Evolutionary conservation across 495 filamentous ascomycete species (phyloP).

Genomic region (Apiosordaria backusii): DNA sequence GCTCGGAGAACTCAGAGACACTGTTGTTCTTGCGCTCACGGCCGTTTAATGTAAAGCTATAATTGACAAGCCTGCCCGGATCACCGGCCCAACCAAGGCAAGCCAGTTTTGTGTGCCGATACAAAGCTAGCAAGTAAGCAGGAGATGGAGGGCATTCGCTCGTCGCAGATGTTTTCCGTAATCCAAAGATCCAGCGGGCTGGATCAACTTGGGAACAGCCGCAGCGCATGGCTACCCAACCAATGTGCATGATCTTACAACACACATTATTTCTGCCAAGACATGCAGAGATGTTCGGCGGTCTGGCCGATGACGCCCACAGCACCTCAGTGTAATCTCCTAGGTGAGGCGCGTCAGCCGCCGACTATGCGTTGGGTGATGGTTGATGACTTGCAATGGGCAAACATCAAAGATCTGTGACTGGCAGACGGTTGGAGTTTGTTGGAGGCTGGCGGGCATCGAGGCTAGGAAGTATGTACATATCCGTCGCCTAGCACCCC

Average conservation of each 20-base stretch:
- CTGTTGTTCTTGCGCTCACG: not conserved
- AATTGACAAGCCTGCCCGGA: not conserved
- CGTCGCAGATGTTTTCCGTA: not conserved
- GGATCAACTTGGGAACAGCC: not conserved
- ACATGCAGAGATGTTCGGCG: not conserved
- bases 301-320: constrained; percentile 3
- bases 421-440: not conserved
- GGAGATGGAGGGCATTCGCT: not conserved
- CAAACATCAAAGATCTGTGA: not conserved
- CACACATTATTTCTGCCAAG: constrained; percentile 5
- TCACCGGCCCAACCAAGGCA: not conserved
- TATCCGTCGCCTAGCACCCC: not conserved
- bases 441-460: not conserved
- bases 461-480: not conserved
- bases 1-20: not conserved
- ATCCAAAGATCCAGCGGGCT: not conserved
- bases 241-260: not conserved
- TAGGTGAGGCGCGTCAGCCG: constrained; percentile 8
- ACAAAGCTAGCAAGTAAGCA: not conserved
- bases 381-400: not conserved
- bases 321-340: constrained; percentile 2
- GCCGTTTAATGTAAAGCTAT: not conserved
- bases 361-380: not conserved
- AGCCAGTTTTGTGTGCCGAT: not conserved
- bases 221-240: constrained; percentile 8